phyloP scores from a whole-genome alignment of 2,329 filamentous ascomycete genomes.

The Penicillium frequentans region DNA sequence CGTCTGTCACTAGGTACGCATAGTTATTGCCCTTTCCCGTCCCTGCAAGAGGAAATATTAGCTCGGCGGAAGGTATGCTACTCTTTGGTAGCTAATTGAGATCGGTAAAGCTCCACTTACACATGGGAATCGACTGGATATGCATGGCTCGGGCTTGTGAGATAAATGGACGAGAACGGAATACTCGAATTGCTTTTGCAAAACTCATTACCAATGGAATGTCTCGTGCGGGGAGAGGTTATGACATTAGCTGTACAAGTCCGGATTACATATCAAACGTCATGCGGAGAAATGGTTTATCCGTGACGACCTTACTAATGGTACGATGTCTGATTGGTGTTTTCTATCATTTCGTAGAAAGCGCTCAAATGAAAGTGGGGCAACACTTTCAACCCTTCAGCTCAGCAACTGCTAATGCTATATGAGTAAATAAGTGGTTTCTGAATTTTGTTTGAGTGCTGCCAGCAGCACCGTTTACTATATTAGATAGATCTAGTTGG shows the following conservation, averaged over 20 bases:
- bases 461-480: slow-evolving; percentile 21
- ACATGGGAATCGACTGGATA: slow-evolving; percentile 56
- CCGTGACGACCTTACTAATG: slow-evolving; percentile 10
- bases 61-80: not conserved
- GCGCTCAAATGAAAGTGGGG: not conserved
- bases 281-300: slow-evolving; percentile 6
- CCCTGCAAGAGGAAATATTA: slow-evolving; percentile 21
- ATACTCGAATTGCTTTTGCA: slow-evolving; percentile 21
- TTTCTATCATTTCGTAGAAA: not conserved
- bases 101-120: slow-evolving; percentile 34
- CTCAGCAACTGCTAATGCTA: not conserved
- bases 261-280: slow-evolving; percentile 16
- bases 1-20: slow-evolving; percentile 53
- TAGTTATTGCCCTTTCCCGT: slow-evolving; percentile 50
- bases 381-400: not conserved
- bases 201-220: slow-evolving; percentile 30
- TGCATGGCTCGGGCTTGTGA: slow-evolving; percentile 44
- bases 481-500: slow-evolving; percentile 11
- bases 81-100: not conserved
- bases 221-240: slow-evolving; percentile 15
- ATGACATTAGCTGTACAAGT: not conserved
- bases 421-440: not conserved
- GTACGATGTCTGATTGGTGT: slow-evolving; percentile 9
- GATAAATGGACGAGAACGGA: slow-evolving; percentile 8
- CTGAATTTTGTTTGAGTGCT: slow-evolving; percentile 7